Evolutionary conservation across 2,329 filamentous ascomycete species (phyloP), one percentile per base, ranked within the genome.

Genomic region (Ascochyta fabae): DNA sequence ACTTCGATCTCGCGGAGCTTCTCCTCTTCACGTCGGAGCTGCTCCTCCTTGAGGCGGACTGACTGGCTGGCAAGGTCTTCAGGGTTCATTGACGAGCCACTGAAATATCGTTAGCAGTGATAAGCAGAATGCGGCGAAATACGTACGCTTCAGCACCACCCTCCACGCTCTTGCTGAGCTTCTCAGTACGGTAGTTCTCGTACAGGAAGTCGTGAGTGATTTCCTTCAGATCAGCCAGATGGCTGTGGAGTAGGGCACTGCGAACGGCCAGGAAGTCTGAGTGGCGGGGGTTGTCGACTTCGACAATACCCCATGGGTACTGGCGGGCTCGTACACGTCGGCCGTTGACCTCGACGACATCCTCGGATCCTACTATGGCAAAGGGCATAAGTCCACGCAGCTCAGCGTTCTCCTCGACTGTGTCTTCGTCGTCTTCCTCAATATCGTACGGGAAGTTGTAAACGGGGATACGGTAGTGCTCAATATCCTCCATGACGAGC

Each of bases 361-460:
- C 95, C 78, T 99, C 95, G 8, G 93, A 97, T 53, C 95, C 95
- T 67, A 99, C 95, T 78, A 99, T 99, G 68, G 95, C 95, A 72
- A 99, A 99, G 26, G 95, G 95, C 95, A 99, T 99, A 67, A 99
- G 85, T 44, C 95, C 93, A 77, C 95, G 87, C 58, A 99, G 87
- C 82, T 99, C 95, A 54, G 95, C 95, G 71, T 99, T 99, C 82
- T 99, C 95, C 81, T 99, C 95, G 19, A 99, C 94, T 1, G 95
- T 99, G 74, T 99, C 95, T 81, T 99, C 95, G 67, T 99, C 95
- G 70, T 99, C 95, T 83, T 99, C 95, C 80, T 99, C 95, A 59
- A 99, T 96, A 70, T 99, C 95, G 82, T 99, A 99, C 45, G 95
- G 95, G 84, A 99, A 99, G 86, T 99, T 99, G 86, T 99, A 99